Percentiles rank a stretch among this genome's conserved stretches.
Conservation (phyloP, 441 rosid genomes). For the Adansonia grandidieri region DNA sequence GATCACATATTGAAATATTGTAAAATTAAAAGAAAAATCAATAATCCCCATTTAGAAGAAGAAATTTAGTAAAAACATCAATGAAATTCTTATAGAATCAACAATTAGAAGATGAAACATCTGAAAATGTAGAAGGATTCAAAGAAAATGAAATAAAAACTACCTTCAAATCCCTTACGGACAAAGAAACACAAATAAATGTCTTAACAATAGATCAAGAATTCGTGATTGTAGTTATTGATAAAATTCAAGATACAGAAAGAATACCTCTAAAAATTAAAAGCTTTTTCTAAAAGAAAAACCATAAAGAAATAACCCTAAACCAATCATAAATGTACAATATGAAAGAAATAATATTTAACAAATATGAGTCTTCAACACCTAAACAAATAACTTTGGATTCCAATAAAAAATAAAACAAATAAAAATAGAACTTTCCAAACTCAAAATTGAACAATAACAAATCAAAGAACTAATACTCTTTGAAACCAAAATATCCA, state of each 20-base stretch:
- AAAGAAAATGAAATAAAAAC: no score
- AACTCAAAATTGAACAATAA: background rate
- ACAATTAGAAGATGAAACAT: background rate
- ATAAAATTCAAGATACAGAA: background rate
- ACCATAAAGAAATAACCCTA: background rate
- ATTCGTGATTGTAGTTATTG: background rate
- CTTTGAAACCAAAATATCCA: no score
- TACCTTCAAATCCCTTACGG: background rate
- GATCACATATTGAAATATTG: background rate
- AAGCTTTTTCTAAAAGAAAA: no score
- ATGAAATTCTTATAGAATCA: no score
- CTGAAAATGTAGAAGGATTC: background rate
- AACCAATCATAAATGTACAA: background rate
- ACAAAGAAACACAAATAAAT: background rate
- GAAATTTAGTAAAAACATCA: background rate
- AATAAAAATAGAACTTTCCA: no score
- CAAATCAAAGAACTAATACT: background rate
- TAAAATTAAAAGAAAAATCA: background rate
- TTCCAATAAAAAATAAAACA: no score
- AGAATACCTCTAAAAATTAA: background rate
- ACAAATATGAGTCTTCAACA: no score
- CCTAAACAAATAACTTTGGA: background rate
- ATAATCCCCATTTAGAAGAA: background rate
- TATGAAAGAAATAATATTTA: background rate
- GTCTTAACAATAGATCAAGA: background rate